A percentile compares a stretch with the other conserved stretches of the same genome.
Evolutionary conservation across 495 filamentous ascomycete species (phyloP).

Genomic region (Tuber indicum): DNA sequence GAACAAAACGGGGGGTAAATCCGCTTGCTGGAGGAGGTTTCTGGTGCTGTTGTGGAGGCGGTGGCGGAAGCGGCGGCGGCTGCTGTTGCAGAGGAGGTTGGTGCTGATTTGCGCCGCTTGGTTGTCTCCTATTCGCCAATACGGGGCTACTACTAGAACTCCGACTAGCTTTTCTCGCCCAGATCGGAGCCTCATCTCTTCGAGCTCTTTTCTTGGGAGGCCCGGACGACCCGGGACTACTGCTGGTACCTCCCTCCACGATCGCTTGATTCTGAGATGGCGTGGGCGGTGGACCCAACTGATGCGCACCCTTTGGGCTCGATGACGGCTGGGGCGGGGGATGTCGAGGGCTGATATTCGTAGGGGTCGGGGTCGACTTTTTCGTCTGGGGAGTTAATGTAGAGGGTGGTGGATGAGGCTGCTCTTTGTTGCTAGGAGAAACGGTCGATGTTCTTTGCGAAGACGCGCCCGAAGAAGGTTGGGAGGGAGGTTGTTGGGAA

Average conservation of each 20-base stretch:
- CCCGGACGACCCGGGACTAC: slow-evolving; percentile 34
- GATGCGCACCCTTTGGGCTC: slow-evolving; percentile 24
- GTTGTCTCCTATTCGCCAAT: slow-evolving; percentile 40
- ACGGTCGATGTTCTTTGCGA: slow-evolving; percentile 27
- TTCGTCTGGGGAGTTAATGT: slow-evolving; percentile 13
- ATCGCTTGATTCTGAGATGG: slow-evolving; percentile 19
- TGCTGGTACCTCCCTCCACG: slow-evolving; percentile 30
- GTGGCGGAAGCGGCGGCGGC: slow-evolving; percentile 23
- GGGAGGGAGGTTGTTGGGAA: slow-evolving; percentile 21
- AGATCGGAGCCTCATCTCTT: slow-evolving; percentile 44
- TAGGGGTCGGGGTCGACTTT: slow-evolving; percentile 19
- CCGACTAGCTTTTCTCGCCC: slow-evolving; percentile 43
- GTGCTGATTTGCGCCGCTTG: slow-evolving; percentile 21
- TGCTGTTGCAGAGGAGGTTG: slow-evolving; percentile 25
- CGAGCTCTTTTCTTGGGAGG: slow-evolving; percentile 39
- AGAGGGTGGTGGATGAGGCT: slow-evolving; percentile 28
- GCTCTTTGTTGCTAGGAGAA: slow-evolving; percentile 32
- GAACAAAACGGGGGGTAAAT: slow-evolving; percentile 19
- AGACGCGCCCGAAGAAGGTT: slow-evolving; percentile 21
- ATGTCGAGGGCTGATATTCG: slow-evolving; percentile 19
- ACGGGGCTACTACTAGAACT: slow-evolving; percentile 43
- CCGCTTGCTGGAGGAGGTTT: slow-evolving; percentile 19
- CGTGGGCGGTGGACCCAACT: slow-evolving; percentile 38
- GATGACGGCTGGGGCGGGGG: slow-evolving; percentile 21
- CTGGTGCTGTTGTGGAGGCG: slow-evolving; percentile 20